Evolutionary conservation across 2,329 filamentous ascomycete species (phyloP).

Genomic region (Acrocalymma vagum): DNA sequence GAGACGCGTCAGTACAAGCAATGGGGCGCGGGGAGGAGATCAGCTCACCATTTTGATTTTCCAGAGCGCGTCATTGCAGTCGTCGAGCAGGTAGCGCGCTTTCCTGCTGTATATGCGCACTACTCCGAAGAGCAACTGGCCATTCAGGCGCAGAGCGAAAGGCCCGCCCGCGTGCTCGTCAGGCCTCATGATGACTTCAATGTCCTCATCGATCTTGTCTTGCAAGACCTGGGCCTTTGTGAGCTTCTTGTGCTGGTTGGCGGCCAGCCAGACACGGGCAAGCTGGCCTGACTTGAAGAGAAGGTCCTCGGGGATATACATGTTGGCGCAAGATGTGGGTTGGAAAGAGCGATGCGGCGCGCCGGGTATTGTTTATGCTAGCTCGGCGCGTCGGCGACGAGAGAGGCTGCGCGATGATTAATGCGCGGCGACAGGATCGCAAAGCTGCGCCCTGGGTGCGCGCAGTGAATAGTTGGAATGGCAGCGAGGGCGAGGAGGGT

Average conservation of each 20-base stretch:
- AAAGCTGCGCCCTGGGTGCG: conserved; percentile 22
- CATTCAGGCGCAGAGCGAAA: conserved; percentile 91
- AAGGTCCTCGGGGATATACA: conserved; percentile 98
- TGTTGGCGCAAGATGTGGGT: conserved; percentile 52
- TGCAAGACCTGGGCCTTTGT: conserved; percentile 96
- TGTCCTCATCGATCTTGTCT: conserved; percentile 92
- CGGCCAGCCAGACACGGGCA: conserved; percentile 97
- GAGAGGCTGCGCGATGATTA: conserved; percentile 31
- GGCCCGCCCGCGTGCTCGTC: conserved; percentile 72
- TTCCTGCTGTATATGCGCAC: conserved; percentile 98
- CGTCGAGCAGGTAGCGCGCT: conserved; percentile 92
- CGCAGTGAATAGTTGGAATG: conserved; percentile 31
- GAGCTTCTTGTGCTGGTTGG: conserved; percentile 97
- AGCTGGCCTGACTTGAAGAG: conserved; percentile 96
- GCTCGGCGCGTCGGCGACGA: conserved; percentile 39
- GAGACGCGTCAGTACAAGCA: conserved; percentile 23
- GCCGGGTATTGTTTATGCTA: conserved; percentile 40
- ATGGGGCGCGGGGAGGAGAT: conserved; percentile 33
- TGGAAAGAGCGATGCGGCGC: conserved; percentile 22
- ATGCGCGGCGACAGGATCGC: conserved; percentile 29
- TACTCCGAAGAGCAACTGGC: conserved; percentile 92
- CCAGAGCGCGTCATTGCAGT: conserved; percentile 96
- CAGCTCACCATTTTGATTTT: conserved; percentile 99
- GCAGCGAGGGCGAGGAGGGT: conserved; percentile 32
- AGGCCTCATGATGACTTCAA: conserved; percentile 92